phyloP scores from a whole-genome alignment of 805 yeast genomes.

The Spencermartinsiella europaea region DNA sequence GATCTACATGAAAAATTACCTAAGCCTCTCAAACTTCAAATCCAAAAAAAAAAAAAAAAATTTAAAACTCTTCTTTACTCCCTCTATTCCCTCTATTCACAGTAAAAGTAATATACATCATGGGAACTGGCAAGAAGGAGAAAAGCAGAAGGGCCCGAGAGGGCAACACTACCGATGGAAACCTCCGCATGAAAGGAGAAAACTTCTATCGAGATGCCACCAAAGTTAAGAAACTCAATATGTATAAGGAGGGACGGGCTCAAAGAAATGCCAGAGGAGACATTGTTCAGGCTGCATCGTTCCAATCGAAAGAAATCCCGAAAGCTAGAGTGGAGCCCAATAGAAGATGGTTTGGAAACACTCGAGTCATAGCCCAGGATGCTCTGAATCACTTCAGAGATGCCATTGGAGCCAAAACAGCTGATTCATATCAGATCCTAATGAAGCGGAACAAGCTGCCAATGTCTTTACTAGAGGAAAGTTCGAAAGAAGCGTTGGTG shows the following conservation, averaged over 20 bases:
- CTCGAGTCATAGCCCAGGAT: conserved; percentile 96
- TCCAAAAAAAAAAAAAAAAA: too few relatives aligned
- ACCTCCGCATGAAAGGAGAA: conserved; percentile 91
- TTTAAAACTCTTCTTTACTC: too few relatives aligned
- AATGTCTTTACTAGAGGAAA: conserved; percentile 89
- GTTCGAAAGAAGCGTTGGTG: conserved; percentile 59
- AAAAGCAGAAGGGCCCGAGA: conserved; percentile 80
- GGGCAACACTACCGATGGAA: conserved; percentile 79
- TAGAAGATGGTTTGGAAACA: conserved; percentile 95
- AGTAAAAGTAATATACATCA: too few relatives aligned
- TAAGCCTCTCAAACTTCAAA: too few relatives aligned
- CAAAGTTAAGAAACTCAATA: conserved; percentile 79
- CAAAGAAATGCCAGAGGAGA: conserved; percentile 84
- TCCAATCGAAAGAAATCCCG: conserved; percentile 84
- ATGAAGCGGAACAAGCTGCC: conserved; percentile 88
- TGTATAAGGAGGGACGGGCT: conserved; percentile 92
- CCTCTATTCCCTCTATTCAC: too few relatives aligned
- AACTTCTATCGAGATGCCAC: conserved; percentile 91
- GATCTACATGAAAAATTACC: too few relatives aligned
- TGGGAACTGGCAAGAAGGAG: conserved; percentile 95
- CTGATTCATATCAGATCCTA: conserved; percentile 80
- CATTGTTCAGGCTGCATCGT: conserved; percentile 75
- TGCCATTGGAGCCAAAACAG: conserved; percentile 80
- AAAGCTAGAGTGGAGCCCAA: conserved; percentile 93
- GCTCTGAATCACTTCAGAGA: conserved; percentile 91